Base-by-base conservation (phyloP, 2,329 filamentous ascomycete genomes). In the Epichloe sp. region DNA sequence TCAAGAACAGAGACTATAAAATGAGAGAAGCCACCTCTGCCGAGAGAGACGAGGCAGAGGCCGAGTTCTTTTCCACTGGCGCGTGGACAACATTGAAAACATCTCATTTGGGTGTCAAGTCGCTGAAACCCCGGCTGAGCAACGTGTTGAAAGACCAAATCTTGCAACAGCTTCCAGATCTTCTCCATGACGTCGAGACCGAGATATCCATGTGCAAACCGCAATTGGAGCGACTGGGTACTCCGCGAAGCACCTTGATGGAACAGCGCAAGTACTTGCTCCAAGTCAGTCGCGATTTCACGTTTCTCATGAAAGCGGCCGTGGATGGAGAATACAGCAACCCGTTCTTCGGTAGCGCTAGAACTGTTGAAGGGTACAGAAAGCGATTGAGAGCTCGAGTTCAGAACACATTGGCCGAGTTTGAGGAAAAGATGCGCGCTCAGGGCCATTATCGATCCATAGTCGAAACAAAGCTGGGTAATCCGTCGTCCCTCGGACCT, bases 301-400 rank as follows among this genome's bases (percentile, higher is more conserved):
- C 71, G 5, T 57, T 59, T 2, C 63, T 80, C 3, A 55, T 75
- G 5, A 70, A 67, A 48, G 65, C 67, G 3, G 72, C 75, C 0
- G 59, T 74, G 0, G 68, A 76, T n/a, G 79, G 79, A 0, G 66
- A 65, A 0, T 83, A 81, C 53, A 68, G 64, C 2, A 61, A 75
- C 52, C 15, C 56, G 0, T 83, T 82, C 60, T 82, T 82, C 52
- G 67, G 62, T 3, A 50, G 35, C 6, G 50, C 52, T 3, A 47
- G 26, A 21, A 58, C 63, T 19, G 59, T 65, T 0, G 19, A 54
- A 0, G 69, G 66, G 1, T 70, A 71, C 35, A 45, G 59, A 0
- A 72, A 67, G 38, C 70, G 78, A 0, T 65, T 84, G 4, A 70
- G 79, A 0, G 77, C 79, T 0, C 66, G 75, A 0, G 65, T 81